Percentiles rank a stretch among this genome's conserved stretches.
These are phyloP conservation scores for Sutorius eximius DNA, from an alignment of 1,284 basidiomycete genomes.

Conservation along the genomic window DNA sequence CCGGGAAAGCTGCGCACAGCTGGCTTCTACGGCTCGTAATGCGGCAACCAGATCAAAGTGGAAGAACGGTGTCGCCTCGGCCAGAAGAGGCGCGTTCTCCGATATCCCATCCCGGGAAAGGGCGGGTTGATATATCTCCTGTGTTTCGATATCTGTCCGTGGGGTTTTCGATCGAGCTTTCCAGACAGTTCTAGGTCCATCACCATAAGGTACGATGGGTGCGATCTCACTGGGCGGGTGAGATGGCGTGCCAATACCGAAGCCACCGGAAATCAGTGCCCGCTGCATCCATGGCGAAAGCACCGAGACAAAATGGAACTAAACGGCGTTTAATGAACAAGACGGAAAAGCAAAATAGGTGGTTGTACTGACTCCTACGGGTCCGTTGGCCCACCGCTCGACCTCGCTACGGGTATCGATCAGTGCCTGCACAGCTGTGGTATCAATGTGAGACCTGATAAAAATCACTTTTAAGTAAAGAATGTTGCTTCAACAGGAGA, in stretches of 20 bases:
- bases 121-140: conserved; percentile 27
- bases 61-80: conserved; percentile 78
- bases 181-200: conserved; percentile 36
- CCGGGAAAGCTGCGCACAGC: conserved; percentile 1
- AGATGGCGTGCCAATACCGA: conserved; percentile 61
- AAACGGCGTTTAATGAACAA: conserved; percentile 2
- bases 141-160: conserved; percentile 39
- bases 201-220: conserved; percentile 65
- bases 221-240: conserved; percentile 64
- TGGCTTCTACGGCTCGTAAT: conserved; percentile 65
- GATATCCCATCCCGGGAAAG: conserved; percentile 1
- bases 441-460: conserved; percentile 72
- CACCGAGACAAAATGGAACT: conserved; percentile 89
- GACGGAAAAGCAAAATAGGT: background rate
- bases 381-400: conserved; percentile 82
- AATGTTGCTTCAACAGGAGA: background rate
- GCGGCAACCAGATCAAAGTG: conserved; percentile 80
- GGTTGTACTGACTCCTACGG: conserved; percentile 63
- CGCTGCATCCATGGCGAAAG: conserved; percentile 94
- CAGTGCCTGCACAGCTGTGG: conserved; percentile 88
- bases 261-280: conserved; percentile 84
- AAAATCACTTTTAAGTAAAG: conserved; percentile 2
- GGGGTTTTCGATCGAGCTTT: conserved; percentile 8
- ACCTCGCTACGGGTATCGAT: conserved; percentile 87
- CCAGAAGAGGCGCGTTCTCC: conserved; percentile 44